Evolutionary conservation across 2,329 filamentous ascomycete species (phyloP).

Genomic region (Exophiala viscosa): DNA sequence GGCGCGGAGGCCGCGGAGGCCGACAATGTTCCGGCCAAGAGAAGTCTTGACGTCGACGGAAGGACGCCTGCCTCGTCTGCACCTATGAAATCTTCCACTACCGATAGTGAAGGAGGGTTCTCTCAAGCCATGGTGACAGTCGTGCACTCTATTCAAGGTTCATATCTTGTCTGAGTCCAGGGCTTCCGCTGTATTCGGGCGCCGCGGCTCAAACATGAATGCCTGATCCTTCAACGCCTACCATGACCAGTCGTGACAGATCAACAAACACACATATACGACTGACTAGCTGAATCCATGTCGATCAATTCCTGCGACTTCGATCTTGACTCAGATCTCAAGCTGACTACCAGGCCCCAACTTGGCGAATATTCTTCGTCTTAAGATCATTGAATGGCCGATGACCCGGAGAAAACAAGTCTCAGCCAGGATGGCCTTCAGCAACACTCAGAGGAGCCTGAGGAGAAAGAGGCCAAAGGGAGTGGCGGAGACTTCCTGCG

Average conservation of each 20-base stretch:
- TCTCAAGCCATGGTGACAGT: no score
- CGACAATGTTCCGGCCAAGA: not conserved
- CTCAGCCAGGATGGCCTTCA: constrained; percentile 8
- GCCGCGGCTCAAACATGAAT: no score
- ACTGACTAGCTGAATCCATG: no score
- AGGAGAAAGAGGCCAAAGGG: constrained; percentile 18
- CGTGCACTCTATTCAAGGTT: no score
- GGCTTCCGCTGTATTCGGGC: no score
- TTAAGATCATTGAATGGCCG: not conserved
- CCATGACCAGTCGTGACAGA: no score
- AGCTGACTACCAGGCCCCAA: no score
- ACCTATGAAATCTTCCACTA: not conserved
- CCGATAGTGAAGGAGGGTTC: not conserved
- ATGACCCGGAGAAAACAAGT: constrained; percentile 6
- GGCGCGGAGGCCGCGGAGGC: not conserved
- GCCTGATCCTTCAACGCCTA: no score
- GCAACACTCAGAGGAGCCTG: not conserved
- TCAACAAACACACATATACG: no score
- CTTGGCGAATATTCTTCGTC: not conserved
- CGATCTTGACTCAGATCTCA: no score
- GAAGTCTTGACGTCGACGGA: constrained; percentile 1
- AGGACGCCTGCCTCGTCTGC: not conserved
- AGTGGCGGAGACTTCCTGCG: constrained; percentile 21
- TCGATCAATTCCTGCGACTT: no score
- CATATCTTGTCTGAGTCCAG: no score